Evolutionary conservation across 140 eudicot species (phyloP), one percentile per base, ranked within the genome.

Genomic region (Ambrosia hybrid): DNA sequence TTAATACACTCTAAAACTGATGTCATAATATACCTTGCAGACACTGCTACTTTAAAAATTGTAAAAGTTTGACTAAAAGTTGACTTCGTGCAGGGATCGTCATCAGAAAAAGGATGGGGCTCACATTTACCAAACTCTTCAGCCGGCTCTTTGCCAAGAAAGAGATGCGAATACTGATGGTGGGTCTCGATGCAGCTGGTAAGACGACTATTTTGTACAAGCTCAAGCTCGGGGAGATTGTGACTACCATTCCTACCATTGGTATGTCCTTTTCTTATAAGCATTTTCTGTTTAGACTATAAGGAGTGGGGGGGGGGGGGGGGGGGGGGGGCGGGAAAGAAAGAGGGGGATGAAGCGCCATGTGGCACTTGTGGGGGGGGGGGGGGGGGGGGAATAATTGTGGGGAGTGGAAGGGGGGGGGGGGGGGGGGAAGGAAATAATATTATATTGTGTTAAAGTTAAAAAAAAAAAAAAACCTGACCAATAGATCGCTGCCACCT

Each of bases 121-220:
- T 83, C 51, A 79, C 87, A 30, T 83, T 83, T 69, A 79, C 84
- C 73, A 83, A 83, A 75, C 87, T 83, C 26, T 83, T 83, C 80
- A 79, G 87, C 82, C 81, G 84, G 73, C 82, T 83, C 5, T 83
- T 83, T 34, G 83, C 84, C 73, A 83, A 83, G 80, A 83, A 68
- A 81, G 87, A 83, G 74, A 83, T 83, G 87, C 84, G 87, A 17
- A 83, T 83, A n/a, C 48, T 83, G 49, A 83, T 83, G 87, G 87
- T 83, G 33, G 87, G 87, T 83, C 87, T 83, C 53, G 87, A 83
- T 79, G 87, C 87, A 34, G 87, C 87, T 79, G 87, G 87, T 83
- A 83, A 83, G 87, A 83, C 87, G 12, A 83, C 84, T 84, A 83
- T 83, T 66, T 83, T 83, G 84, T 83, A 83, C 84, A 83, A 83